phyloP scores from a whole-genome alignment of 371 early-diverging fungal species.

The Mucor irregularis region DNA sequence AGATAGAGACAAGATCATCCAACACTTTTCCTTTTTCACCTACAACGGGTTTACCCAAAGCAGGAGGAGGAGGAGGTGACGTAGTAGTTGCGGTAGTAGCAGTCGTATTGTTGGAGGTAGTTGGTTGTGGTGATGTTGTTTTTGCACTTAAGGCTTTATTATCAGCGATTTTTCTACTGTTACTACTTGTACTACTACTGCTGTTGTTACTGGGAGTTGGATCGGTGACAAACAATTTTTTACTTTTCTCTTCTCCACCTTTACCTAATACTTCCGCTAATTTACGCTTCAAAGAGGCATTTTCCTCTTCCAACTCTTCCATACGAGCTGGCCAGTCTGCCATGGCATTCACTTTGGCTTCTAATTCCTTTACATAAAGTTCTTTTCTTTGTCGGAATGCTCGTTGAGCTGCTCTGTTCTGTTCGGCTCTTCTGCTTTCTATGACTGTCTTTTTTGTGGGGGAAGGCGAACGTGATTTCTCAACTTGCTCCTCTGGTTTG shows the following conservation, averaged over 20 bases:
- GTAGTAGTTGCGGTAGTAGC: neutral
- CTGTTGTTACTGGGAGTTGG: neutral
- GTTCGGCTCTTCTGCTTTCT: constrained; percentile 54
- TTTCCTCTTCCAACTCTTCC: constrained; percentile 37
- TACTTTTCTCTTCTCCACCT: constrained; percentile 5
- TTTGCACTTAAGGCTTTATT: too few species aligned
- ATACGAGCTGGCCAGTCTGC: constrained; percentile 31
- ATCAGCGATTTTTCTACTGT: too few species aligned
- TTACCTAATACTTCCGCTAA: constrained; percentile 24
- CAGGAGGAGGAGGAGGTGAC: neutral
- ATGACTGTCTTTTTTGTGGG: constrained; percentile 20
- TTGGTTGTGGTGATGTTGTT: too few species aligned
- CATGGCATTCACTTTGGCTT: constrained; percentile 52
- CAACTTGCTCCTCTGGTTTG: constrained; percentile 4
- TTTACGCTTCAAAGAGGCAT: constrained; percentile 27
- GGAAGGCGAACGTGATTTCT: constrained; percentile 14
- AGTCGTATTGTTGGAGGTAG: too few species aligned
- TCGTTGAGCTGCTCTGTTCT: constrained; percentile 72
- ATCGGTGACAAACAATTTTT: neutral
- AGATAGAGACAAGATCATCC: constrained; percentile 26
- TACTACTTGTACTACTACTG: neutral
- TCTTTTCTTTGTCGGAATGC: constrained; percentile 77
- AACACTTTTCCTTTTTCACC: constrained; percentile 21
- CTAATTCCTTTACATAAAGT: constrained; percentile 66
- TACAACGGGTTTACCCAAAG: neutral